Percentiles rank a stretch among this genome's conserved stretches.
phyloP scores from a whole-genome alignment of 2,329 filamentous ascomycete species.

The Knufia fluminis region DNA sequence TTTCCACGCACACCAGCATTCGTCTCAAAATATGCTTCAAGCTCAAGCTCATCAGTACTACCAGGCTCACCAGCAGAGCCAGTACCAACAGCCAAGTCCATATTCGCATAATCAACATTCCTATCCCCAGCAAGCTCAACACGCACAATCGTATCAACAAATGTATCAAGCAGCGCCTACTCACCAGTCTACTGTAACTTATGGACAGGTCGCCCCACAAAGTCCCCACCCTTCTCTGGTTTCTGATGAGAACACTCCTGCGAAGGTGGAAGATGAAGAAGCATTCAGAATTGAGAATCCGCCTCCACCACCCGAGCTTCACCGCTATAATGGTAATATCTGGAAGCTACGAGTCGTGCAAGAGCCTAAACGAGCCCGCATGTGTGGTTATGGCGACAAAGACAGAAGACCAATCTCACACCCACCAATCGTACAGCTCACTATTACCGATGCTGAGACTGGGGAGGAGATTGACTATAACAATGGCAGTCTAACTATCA shows the following conservation, averaged over 20 bases:
- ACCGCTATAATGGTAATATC: conserved; percentile 34
- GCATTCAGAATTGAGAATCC: not conserved
- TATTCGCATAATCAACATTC: conserved; percentile 5
- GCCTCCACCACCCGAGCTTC: conserved; percentile 32
- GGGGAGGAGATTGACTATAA: conserved; percentile 69
- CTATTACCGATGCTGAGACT: conserved; percentile 65
- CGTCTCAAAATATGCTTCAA: not conserved
- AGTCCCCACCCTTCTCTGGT: not conserved
- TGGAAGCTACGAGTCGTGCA: conserved; percentile 71
- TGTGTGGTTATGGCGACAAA: conserved; percentile 99
- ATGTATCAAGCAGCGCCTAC: conserved; percentile 3
- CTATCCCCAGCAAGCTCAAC: conserved; percentile 4
- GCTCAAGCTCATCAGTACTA: too few relatives aligned
- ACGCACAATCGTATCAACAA: conserved; percentile 9
- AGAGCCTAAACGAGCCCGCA: conserved; percentile 83
- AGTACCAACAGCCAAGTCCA: not conserved
- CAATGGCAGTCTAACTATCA: conserved; percentile 52
- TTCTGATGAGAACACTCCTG: not conserved
- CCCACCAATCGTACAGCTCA: conserved; percentile 78
- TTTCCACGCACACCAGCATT: not conserved
- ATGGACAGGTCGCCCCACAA: not conserved
- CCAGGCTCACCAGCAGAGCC: not conserved
- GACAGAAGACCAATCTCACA: conserved; percentile 93
- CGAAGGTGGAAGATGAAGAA: not conserved
- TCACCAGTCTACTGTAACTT: not conserved